Conservation (phyloP, 345 rosid species). For the Salix viminalis region DNA sequence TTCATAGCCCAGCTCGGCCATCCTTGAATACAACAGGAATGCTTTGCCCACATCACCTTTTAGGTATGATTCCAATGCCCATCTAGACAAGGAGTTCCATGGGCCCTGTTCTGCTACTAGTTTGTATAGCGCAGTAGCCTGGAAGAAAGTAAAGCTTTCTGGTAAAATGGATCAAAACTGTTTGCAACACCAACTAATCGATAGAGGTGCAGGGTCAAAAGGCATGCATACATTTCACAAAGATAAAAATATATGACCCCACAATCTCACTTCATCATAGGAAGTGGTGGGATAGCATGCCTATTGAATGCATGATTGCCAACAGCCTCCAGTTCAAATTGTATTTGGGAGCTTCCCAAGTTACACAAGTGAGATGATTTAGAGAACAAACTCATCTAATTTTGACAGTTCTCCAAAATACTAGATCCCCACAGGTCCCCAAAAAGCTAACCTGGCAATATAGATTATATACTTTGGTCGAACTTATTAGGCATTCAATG, state of each 20-base stretch:
- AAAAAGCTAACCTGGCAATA: background rate
- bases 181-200: background rate
- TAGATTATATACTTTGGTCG: background rate
- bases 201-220: background rate
- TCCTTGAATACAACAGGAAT: slow-evolving; percentile 76
- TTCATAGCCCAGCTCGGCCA: slow-evolving; percentile 98
- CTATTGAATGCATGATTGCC: too few relatives aligned
- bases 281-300: background rate
- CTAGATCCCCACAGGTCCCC: background rate
- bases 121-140: slow-evolving; percentile 93
- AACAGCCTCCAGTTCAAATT: background rate
- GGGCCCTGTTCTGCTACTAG: slow-evolving; percentile 98
- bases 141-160: slow-evolving; percentile 19
- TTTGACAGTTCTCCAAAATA: background rate
- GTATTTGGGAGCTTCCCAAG: background rate
- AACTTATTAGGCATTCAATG: background rate
- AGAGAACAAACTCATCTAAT: background rate
- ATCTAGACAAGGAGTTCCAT: slow-evolving; percentile 95
- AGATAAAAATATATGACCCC: background rate
- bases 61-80: slow-evolving; percentile 94
- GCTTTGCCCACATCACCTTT: slow-evolving; percentile 94
- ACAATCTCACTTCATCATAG: background rate
- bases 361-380: background rate
- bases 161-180: background rate
- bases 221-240: background rate